Conservation (phyloP, 805 yeast genomes). For the Tetrapisispora nanseiensis region DNA sequence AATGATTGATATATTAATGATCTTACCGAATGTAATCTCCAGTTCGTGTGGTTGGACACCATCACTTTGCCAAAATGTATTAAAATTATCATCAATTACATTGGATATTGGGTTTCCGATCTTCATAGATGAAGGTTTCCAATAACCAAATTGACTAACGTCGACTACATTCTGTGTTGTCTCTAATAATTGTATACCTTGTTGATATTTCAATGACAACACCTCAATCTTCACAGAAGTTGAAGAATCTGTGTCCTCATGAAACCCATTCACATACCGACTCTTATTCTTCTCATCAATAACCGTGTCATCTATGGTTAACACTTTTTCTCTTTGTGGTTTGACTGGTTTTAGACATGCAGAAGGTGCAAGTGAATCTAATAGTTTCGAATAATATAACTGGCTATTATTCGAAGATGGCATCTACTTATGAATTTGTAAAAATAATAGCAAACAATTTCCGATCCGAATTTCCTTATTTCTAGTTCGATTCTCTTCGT, state of each 20-base stretch:
- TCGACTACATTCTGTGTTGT: conserved; percentile 46
- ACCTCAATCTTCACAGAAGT: conserved; percentile 14
- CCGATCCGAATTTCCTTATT: no score
- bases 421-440: no score
- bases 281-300: conserved; percentile 8
- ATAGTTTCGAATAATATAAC: neutral
- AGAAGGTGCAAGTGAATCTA: neutral
- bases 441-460: no score
- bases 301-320: conserved; percentile 9
- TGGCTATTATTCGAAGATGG: neutral
- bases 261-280: conserved; percentile 9
- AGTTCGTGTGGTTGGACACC: conserved; percentile 82
- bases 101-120: conserved; percentile 63
- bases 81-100: conserved; percentile 62
- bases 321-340: neutral
- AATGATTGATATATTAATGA: conserved; percentile 57
- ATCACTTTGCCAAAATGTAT: conserved; percentile 88
- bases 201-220: conserved; percentile 9
- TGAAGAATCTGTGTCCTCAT: conserved; percentile 10
- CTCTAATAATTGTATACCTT: conserved; percentile 19
- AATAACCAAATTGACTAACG: conserved; percentile 69
- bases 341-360: neutral
- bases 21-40: conserved; percentile 69
- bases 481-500: no score
- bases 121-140: conserved; percentile 74